Base-by-base conservation (phyloP, 768 basidiomycete genomes). In the Arthromyces matolae region DNA sequence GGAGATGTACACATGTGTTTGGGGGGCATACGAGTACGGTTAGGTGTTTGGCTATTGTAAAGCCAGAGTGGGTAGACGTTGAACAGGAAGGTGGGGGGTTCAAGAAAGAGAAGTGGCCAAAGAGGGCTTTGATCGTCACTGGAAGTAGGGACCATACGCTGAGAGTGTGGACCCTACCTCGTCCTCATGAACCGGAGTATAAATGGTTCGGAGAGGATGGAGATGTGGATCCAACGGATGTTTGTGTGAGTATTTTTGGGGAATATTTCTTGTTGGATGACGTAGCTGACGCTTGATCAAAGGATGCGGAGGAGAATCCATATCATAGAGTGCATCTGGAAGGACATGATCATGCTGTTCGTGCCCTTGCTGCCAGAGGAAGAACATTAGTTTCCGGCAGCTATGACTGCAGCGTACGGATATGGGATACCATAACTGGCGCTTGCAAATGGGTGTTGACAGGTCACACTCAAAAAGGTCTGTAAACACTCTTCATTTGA, bases 11-110 rank as follows among this genome's bases (percentile, higher is more conserved):
- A 3, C 95, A 97, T 66, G 83, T 92, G 14, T 98, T 98, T 65
- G 86, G 91, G 28, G 95, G 95, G 0, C 95, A 99, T 67, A 96
- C 92, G 22, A 92, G 89, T 60, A 99, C 95, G 0, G 94, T 99
- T 20, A 80, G 95, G 37, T 97, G 95, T 68, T 75, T 99, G 7
- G 89, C 94, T 32, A 95, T 99, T 53, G 89, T 98, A 45, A 92
- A 94, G 61, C 95, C 95, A 1, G 93, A 93, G 60, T 78, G 80
- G 76, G 75, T 94, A 6, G 84, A 89, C 51, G 77, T 85, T 12
- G 83, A 86, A 62, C 71, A 75, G 25, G 84, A 86, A 46, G 67
- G 72, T 12, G 81, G 84, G 6, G 65, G 78, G 35, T 71, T 84
- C 40, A 72, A 71, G 31, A 81, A 79, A 56, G 87, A 92, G 67